Evolutionary conservation across 805 yeast genomes (phyloP).

Genomic region (Candida tammaniensis): DNA sequence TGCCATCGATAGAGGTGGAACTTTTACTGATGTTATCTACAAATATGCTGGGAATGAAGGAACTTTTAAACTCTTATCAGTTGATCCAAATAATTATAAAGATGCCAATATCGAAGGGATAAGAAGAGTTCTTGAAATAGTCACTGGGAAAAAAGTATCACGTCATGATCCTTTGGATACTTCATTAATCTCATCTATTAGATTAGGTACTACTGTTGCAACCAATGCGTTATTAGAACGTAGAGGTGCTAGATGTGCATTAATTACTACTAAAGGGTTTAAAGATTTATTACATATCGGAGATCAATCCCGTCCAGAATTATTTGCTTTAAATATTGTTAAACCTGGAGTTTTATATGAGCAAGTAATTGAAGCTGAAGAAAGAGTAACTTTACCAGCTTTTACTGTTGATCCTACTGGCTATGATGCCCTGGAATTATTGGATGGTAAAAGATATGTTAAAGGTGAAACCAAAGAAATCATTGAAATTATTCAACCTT

Average conservation of each 20-base stretch:
- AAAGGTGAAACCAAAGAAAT: constrained; percentile 68
- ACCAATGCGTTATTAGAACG: constrained; percentile 23
- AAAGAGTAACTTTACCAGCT: constrained; percentile 20
- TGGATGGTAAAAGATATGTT: constrained; percentile 33
- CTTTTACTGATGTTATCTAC: constrained; percentile 33
- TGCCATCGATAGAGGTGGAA: constrained; percentile 27
- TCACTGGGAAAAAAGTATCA: constrained; percentile 45
- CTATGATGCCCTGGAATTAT: constrained; percentile 15
- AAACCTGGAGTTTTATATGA: constrained; percentile 17
- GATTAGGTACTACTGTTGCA: constrained; percentile 30
- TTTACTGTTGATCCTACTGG: constrained; percentile 18
- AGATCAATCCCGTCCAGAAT: constrained; percentile 21
- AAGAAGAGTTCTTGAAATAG: constrained; percentile 64
- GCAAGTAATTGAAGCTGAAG: constrained; percentile 18
- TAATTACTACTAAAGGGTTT: constrained; percentile 21
- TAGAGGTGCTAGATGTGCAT: constrained; percentile 19
- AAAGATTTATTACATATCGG: constrained; percentile 20
- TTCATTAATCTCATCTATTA: constrained; percentile 17
- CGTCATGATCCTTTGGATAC: constrained; percentile 18
- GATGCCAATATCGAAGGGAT: constrained; percentile 93
- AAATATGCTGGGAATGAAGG: constrained; percentile 49
- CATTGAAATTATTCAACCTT: constrained; percentile 55
- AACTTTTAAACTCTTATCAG: constrained; percentile 71
- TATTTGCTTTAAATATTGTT: constrained; percentile 18
- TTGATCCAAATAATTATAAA: constrained; percentile 77